A percentile compares a stretch with the other conserved stretches of the same genome.
Conservation (phyloP, 345 rosid genomes). For the Hibiscus tridactylites region DNA sequence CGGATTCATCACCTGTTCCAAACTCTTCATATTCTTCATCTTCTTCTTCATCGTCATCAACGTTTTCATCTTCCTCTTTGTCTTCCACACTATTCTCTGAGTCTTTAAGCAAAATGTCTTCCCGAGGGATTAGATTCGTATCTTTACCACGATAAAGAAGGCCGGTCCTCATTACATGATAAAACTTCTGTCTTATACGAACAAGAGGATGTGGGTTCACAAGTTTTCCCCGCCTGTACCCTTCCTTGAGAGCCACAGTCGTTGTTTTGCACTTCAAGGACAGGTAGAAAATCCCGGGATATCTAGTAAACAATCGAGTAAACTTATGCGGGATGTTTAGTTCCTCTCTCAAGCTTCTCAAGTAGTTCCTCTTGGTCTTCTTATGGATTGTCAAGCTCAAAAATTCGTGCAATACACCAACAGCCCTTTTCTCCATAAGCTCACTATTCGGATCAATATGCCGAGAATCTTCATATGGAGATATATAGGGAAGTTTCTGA, state of each 20-base stretch:
- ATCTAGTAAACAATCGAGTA: slow-evolving; percentile 79
- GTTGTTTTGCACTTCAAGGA: slow-evolving; percentile 94
- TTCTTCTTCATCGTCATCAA: slow-evolving; percentile 15
- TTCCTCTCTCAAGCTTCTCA: slow-evolving; percentile 81
- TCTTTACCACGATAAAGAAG: slow-evolving; percentile 74
- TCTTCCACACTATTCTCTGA: slow-evolving; percentile 27
- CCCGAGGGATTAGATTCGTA: slow-evolving; percentile 34
- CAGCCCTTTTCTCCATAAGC: slow-evolving; percentile 94
- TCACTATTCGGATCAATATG: slow-evolving; percentile 71
- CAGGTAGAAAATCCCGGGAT: slow-evolving; percentile 92
- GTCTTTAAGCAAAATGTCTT: slow-evolving; percentile 36
- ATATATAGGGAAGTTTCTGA: slow-evolving; percentile 85
- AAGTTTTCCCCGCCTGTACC: slow-evolving; percentile 65
- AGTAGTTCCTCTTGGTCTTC: slow-evolving; percentile 92
- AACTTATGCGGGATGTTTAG: slow-evolving; percentile 79
- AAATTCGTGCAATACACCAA: slow-evolving; percentile 85
- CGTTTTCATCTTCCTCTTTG: slow-evolving; percentile 38
- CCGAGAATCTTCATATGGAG: slow-evolving; percentile 79
- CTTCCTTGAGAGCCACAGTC: slow-evolving; percentile 79
- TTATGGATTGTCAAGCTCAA: slow-evolving; percentile 85
- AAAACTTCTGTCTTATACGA: slow-evolving; percentile 58
- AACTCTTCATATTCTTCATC: slow-evolving; percentile 39
- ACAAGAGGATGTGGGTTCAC: slow-evolving; percentile 81
- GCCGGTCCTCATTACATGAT: slow-evolving; percentile 89
- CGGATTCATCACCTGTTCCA: slow-evolving; percentile 36